Evolutionary conservation across 192 early-diverging fungal genomes (phyloP), one percentile per base, ranked within the genome.

Genomic region (Geosiphon pyriformis): DNA sequence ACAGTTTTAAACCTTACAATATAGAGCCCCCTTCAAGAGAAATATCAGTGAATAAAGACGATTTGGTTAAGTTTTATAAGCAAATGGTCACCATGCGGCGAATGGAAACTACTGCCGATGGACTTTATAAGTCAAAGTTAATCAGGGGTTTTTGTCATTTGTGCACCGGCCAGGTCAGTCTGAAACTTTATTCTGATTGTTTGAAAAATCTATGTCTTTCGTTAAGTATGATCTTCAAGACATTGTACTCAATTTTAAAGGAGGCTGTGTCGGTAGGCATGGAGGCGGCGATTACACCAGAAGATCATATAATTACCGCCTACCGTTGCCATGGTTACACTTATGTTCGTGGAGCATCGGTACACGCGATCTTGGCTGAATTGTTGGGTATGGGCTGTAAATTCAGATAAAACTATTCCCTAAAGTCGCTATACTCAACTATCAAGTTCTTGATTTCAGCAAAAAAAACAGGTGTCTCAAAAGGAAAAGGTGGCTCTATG

Each of bases 401-500:
- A n/a, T n/a, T n/a, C n/a, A 56, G 20, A 22, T 67, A 23, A 29
- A 10, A 8, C 3, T 51, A 3, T 37, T 17, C 26, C 37, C 32
- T 34, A 42, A 42, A 6, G 15, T 42, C 37, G 15, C 15, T 42
- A 42, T 42, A 15, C 37, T 42, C 15, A 42, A 42, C 37, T 42
- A 42, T 42, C 15, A 10, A 10, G 15, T 42, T 42, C 6, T 42
- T 42, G 15, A 42, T 42, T 42, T 10, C 37, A 42, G 37, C 37
- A 10, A 42, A 42, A 42, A 69, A 72, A 58, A 86, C 78, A 55
- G 96, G 96, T 74, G 87, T 89, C 74, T 94, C 94, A 30, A 79
- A 84, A 74, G 96, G 96, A 48, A 98, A 96, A 85, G 96, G 94
- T 70, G 96, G 96, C n/a, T 98, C 96, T 61, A 98, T 98, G 96